phyloP scores from a whole-genome alignment of 2,329 filamentous ascomycete genomes.

The Botrytis squamosa region DNA sequence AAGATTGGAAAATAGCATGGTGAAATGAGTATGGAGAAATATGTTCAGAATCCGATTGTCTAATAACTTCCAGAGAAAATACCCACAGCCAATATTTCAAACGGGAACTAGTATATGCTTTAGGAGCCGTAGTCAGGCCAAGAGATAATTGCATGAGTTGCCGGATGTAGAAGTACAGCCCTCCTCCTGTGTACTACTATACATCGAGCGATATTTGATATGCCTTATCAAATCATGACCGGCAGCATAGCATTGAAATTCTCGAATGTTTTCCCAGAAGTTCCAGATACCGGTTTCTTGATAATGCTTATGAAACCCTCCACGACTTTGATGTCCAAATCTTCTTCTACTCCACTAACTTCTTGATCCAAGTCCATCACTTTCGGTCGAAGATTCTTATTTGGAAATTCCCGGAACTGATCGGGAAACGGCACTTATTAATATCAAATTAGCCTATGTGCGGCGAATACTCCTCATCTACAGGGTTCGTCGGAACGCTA shows the following conservation, averaged over 20 bases:
- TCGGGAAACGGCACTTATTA: conserved; percentile 11
- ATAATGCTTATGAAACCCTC: background rate
- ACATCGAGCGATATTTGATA: background rate
- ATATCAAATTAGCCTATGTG: conserved; percentile 4
- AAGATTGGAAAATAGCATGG: background rate
- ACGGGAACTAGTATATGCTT: background rate
- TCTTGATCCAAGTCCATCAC: background rate
- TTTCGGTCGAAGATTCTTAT: conserved; percentile 7
- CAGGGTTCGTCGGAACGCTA: background rate
- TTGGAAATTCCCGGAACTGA: conserved; percentile 7
- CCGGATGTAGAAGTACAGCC: background rate
- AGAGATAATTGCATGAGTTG: background rate
- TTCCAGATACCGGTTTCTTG: background rate
- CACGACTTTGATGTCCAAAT: background rate
- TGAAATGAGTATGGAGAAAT: conserved; percentile 4
- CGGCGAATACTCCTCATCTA: background rate
- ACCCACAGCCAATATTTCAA: background rate
- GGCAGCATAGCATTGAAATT: background rate
- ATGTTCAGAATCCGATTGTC: background rate
- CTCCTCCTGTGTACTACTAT: background rate
- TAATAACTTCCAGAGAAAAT: background rate
- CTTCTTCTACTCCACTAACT: conserved; percentile 1
- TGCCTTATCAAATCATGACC: background rate
- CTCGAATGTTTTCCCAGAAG: background rate
- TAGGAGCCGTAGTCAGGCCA: background rate